Evolutionary conservation across 202 grass and related monocot genomes (phyloP).

Genomic region (Bolboschoenoplectus hybrid): DNA sequence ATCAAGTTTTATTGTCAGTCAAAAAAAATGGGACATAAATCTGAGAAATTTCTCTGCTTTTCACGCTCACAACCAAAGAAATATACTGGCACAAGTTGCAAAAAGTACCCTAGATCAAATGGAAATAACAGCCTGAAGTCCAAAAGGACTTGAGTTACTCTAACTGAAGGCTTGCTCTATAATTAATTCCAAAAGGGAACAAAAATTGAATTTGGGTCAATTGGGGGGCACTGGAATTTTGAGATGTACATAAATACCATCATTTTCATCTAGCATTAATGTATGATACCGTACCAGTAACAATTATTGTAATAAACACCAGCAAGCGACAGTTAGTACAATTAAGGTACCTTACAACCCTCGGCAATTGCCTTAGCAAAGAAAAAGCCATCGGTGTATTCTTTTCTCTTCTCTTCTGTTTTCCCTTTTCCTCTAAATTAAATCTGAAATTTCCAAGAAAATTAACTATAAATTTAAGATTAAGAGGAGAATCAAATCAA

Average conservation of each 20-base stretch:
- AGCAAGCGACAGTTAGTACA: neutral
- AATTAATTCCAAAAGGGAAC: neutral
- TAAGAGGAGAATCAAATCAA: constrained; percentile 1
- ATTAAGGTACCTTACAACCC: constrained; percentile 43
- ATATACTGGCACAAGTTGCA: neutral
- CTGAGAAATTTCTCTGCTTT: neutral
- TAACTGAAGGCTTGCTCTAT: neutral
- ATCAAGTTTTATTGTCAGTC: neutral
- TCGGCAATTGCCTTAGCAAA: constrained; percentile 41
- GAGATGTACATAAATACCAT: neutral
- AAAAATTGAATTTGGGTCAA: neutral
- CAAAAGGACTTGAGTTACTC: neutral
- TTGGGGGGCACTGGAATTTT: neutral
- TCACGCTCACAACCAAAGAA: neutral
- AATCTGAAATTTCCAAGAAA: neutral
- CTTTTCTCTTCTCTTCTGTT: neutral
- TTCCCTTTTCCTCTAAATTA: neutral
- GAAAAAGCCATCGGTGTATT: constrained; percentile 39
- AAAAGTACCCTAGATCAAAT: constrained; percentile 3
- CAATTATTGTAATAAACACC: neutral
- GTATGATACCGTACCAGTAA: neutral
- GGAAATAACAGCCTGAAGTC: neutral
- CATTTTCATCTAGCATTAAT: neutral
- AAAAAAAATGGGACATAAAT: neutral
- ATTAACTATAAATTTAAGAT: too few species aligned